A percentile compares a stretch with the other conserved stretches of the same genome.
Evolutionary conservation across 2,329 filamentous ascomycete species (phyloP).

Genomic region (Colletotrichum nymphaeae): DNA sequence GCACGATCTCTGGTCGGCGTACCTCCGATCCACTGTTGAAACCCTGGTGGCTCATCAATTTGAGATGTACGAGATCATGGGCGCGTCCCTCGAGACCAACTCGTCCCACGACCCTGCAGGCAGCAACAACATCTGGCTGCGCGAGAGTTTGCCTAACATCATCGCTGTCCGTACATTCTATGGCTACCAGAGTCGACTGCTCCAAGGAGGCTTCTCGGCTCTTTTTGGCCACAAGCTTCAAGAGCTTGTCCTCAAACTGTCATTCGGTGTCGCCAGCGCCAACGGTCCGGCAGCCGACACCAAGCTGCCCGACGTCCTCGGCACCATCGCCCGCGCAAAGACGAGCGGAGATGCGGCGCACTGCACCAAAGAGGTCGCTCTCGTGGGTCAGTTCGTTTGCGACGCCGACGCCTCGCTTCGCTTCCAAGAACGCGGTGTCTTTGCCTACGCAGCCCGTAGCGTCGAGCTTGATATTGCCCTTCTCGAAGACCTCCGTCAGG

Average conservation of each 20-base stretch:
- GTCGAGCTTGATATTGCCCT: conserved; percentile 64
- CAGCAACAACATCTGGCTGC: conserved; percentile 55
- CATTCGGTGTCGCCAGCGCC: conserved; percentile 59
- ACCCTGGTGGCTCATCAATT: conserved; percentile 64
- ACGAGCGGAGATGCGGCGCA: conserved; percentile 56
- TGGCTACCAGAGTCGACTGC: conserved; percentile 61
- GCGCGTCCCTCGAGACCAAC: conserved; percentile 42
- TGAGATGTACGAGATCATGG: conserved; percentile 63
- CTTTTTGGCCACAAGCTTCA: conserved; percentile 64
- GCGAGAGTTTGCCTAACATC: conserved; percentile 58
- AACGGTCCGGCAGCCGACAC: conserved; percentile 46
- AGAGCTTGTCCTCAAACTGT: conserved; percentile 64
- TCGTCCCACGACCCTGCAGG: conserved; percentile 24
- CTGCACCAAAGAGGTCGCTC: conserved; percentile 60
- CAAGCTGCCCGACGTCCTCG: conserved; percentile 58
- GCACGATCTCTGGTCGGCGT: conserved; percentile 62
- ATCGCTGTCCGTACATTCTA: conserved; percentile 64
- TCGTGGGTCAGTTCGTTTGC: conserved; percentile 60
- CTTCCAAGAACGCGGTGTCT: conserved; percentile 63
- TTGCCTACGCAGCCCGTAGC: conserved; percentile 59
- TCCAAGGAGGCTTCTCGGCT: conserved; percentile 61
- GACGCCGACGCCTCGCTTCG: conserved; percentile 56
- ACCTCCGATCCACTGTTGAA: conserved; percentile 60
- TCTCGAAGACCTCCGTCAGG: conserved; percentile 62
- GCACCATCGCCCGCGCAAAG: conserved; percentile 53